These are phyloP conservation scores for Coniochaeta ligniaria DNA, from an alignment of 2,329 filamentous ascomycete species.

Conservation along the genomic window DNA sequence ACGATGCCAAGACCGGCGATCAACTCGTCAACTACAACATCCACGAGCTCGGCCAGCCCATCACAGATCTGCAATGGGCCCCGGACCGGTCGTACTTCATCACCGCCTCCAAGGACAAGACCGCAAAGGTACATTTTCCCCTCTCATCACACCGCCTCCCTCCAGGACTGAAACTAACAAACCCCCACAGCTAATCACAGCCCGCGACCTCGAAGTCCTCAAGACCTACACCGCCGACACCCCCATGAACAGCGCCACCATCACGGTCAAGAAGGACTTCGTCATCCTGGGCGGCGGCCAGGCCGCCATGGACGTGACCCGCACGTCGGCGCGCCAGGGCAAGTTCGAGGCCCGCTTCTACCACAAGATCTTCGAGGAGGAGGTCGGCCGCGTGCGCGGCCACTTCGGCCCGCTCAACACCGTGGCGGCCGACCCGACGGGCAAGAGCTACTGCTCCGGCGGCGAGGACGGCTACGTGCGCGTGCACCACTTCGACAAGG, in stretches of 20 bases:
- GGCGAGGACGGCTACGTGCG: conserved; percentile 98
- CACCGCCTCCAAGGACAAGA: conserved; percentile 97
- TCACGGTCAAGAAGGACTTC: conserved; percentile 94
- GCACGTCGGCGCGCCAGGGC: conserved; percentile 86
- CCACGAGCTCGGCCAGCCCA: conserved; percentile 75
- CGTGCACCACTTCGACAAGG: conserved; percentile 97
- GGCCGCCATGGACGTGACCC: conserved; percentile 98
- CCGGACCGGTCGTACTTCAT: conserved; percentile 95
- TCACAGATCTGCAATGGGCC: conserved; percentile 94
- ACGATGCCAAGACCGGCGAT: conserved; percentile 87
- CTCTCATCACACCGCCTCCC: conserved; percentile 3
- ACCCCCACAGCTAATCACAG: conserved; percentile 58
- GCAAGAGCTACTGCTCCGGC: conserved; percentile 87
- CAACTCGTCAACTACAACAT: conserved; percentile 71
- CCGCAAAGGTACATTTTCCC: conserved; percentile 61
- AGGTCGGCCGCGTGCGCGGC: conserved; percentile 92
- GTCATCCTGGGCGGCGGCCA: conserved; percentile 97
- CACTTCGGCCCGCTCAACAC: conserved; percentile 88
- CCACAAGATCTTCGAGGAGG: conserved; percentile 99
- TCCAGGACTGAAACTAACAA: conserved; percentile 18
- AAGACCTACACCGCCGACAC: conserved; percentile 93
- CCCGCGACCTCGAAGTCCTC: conserved; percentile 79
- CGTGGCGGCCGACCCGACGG: conserved; percentile 85
- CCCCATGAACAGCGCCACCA: conserved; percentile 89
- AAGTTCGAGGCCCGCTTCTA: conserved; percentile 99